Conservation (phyloP, 495 filamentous ascomycete genomes). For the Jackrogersella multiformis region DNA sequence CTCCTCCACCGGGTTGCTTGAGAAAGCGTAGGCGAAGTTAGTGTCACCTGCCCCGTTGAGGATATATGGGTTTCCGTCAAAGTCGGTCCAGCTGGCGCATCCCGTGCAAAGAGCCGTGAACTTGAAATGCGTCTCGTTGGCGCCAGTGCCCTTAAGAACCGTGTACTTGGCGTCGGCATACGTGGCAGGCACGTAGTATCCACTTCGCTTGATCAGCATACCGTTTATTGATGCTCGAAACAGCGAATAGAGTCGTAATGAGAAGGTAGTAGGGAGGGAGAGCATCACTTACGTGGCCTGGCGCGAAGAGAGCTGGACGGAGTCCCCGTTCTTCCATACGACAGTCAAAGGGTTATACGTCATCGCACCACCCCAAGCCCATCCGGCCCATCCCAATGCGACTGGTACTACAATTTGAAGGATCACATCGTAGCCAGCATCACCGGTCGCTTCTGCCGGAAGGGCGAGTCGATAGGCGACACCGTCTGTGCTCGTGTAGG, state of each 20-base stretch:
- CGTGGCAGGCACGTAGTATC: conserved; percentile 54
- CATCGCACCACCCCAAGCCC: conserved; percentile 59
- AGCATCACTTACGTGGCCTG: conserved; percentile 53
- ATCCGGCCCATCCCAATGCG: conserved; percentile 55
- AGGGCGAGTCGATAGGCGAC: conserved; percentile 54
- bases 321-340: conserved; percentile 53
- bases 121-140: conserved; percentile 59
- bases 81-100: conserved; percentile 56
- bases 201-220: conserved; percentile 42
- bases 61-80: conserved; percentile 49
- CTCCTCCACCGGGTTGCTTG: conserved; percentile 47
- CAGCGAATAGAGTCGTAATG: too few relatives aligned
- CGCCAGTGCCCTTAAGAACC: conserved; percentile 52
- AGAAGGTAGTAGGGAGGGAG: background rate
- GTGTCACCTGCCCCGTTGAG: conserved; percentile 50
- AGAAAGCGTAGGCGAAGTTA: conserved; percentile 54
- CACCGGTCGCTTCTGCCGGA: conserved; percentile 46
- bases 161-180: conserved; percentile 52
- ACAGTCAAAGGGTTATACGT: conserved; percentile 59
- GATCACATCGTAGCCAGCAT: conserved; percentile 52
- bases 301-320: conserved; percentile 51
- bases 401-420: conserved; percentile 53
- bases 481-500: conserved; percentile 49
- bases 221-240: background rate
- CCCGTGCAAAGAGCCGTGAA: conserved; percentile 56